These are phyloP conservation scores for Raffaelea albimanens DNA, from an alignment of 2,329 filamentous ascomycete species.

Conservation along the genomic window DNA sequence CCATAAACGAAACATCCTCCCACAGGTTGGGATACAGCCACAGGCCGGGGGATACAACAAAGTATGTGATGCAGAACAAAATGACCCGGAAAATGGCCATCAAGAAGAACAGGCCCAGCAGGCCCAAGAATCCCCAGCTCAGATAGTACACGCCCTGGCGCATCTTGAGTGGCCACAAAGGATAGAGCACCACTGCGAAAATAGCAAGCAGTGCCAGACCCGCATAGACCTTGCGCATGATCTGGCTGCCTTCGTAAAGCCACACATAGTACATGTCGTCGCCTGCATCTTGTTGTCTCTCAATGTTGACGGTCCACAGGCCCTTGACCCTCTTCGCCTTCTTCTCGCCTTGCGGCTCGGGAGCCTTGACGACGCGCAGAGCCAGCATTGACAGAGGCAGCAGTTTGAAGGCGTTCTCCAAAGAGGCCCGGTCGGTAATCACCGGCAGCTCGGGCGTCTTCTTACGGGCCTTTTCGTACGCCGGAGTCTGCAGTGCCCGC, in stretches of 20 bases:
- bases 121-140: constrained; percentile 82
- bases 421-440: constrained; percentile 77
- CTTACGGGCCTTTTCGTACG: constrained; percentile 78
- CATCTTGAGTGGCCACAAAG: constrained; percentile 86
- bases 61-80: constrained; percentile 87
- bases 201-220: constrained; percentile 72
- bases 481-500: constrained; percentile 77
- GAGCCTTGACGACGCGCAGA: constrained; percentile 75
- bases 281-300: constrained; percentile 83
- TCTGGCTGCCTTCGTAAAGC: constrained; percentile 89
- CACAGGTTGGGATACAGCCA: constrained; percentile 98
- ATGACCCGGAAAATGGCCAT: constrained; percentile 98
- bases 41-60: constrained; percentile 73
- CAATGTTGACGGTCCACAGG: constrained; percentile 89
- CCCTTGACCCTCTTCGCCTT: constrained; percentile 87
- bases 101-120: constrained; percentile 87
- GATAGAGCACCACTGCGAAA: constrained; percentile 87
- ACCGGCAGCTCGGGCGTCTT: constrained; percentile 86
- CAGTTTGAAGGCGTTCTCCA: constrained; percentile 86
- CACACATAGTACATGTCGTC: constrained; percentile 94
- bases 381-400: constrained; percentile 91
- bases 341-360: constrained; percentile 48
- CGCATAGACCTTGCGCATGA: constrained; percentile 89
- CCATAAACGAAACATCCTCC: constrained; percentile 96
- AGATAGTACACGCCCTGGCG: constrained; percentile 95